A percentile compares a stretch with the other conserved stretches of the same genome.
Evolutionary conservation across 176 grass and related monocot genomes (phyloP).

Genomic region (Poa annua): DNA sequence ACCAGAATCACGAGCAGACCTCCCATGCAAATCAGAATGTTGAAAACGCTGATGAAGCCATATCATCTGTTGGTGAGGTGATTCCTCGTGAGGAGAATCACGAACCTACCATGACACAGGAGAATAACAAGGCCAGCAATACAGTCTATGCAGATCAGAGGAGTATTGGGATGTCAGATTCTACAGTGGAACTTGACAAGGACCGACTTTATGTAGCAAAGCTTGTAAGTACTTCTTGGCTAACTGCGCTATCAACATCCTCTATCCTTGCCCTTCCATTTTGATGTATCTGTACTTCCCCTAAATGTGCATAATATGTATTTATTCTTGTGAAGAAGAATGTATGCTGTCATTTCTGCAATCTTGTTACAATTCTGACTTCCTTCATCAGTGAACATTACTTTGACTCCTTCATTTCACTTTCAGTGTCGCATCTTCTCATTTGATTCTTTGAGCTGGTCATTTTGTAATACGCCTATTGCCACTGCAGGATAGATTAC

Average conservation of each 20-base stretch:
- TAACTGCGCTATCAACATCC: not conserved
- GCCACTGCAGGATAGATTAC: slow-evolving; percentile 59
- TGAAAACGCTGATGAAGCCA: slow-evolving; percentile 18
- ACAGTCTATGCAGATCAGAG: slow-evolving; percentile 49
- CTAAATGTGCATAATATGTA: not conserved
- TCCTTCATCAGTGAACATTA: not conserved
- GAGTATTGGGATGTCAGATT: slow-evolving; percentile 60
- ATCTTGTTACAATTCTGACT: not conserved
- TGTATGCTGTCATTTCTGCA: not conserved
- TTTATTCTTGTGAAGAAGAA: slow-evolving; percentile 27
- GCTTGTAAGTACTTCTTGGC: slow-evolving; percentile 64
- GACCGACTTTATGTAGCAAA: slow-evolving; percentile 56
- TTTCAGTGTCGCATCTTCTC: not conserved
- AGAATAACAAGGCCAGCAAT: slow-evolving; percentile 46
- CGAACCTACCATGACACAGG: slow-evolving; percentile 41
- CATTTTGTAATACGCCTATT: slow-evolving; percentile 35
- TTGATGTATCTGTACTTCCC: not conserved
- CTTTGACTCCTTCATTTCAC: slow-evolving; percentile 12
- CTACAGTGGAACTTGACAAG: slow-evolving; percentile 59
- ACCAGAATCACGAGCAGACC: slow-evolving; percentile 41
- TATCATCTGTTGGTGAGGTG: slow-evolving; percentile 42
- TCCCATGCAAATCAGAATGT: slow-evolving; percentile 25
- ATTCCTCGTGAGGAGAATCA: slow-evolving; percentile 43
- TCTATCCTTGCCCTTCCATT: not conserved
- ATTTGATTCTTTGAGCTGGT: slow-evolving; percentile 3